Conservation (phyloP, 306 rosid species). For the Ormosia semicastrata region DNA sequence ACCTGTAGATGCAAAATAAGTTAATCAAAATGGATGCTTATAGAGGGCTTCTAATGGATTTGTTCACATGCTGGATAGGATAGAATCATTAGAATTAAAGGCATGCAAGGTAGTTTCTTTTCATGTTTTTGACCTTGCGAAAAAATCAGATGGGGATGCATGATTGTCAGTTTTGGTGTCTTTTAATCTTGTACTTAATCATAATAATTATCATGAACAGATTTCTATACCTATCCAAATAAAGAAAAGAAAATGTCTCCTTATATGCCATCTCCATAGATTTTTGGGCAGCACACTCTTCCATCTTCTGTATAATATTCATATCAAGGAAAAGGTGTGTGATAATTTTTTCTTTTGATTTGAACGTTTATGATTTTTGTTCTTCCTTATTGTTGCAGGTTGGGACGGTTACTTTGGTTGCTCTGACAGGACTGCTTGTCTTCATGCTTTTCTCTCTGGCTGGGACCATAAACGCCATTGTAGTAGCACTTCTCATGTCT, state of each 20-base stretch:
- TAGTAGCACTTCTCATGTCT: constrained; percentile 67
- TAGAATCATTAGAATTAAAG: background rate
- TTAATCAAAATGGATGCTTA: background rate
- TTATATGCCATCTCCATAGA: background rate
- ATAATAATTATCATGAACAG: background rate
- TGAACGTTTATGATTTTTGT: background rate
- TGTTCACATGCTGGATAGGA: background rate
- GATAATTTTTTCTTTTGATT: background rate
- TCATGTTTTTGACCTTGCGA: background rate
- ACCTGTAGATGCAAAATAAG: background rate
- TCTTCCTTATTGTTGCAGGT: constrained; percentile 53
- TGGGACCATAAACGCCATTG: constrained; percentile 77
- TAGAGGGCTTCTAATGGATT: background rate
- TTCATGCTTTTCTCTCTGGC: constrained; percentile 82
- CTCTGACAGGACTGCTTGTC: constrained; percentile 76
- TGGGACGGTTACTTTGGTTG: constrained; percentile 61
- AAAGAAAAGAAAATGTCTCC: background rate
- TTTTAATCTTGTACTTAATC: background rate
- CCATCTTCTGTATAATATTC: background rate
- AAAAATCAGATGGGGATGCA: background rate
- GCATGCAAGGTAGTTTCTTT: background rate
- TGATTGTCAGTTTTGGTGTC: background rate
- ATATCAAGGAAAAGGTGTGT: constrained; percentile 8
- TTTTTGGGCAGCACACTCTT: background rate
- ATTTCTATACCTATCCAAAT: background rate